A percentile compares a stretch with the other conserved stretches of the same genome.
These are phyloP conservation scores for Xylariaceae sp. DNA, from an alignment of 2,329 filamentous ascomycete species.

Conservation along the genomic window DNA sequence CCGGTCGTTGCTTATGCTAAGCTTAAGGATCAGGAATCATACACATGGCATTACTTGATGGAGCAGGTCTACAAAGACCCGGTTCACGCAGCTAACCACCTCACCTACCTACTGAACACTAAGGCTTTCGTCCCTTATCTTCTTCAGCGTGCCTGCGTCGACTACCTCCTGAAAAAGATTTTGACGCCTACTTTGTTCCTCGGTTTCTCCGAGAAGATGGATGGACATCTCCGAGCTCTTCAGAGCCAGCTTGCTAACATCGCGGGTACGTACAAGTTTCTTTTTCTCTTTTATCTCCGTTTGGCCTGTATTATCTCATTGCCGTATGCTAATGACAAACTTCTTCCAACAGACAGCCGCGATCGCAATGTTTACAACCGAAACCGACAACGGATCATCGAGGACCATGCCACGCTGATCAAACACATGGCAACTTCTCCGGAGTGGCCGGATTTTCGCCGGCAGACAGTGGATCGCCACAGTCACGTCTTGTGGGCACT, in stretches of 20 bases:
- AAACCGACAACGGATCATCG: constrained; percentile 29
- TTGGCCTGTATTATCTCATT: too few relatives aligned
- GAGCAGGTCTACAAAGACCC: constrained; percentile 24
- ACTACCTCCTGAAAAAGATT: constrained; percentile 32
- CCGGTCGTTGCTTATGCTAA: constrained; percentile 21
- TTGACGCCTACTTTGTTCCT: constrained; percentile 30
- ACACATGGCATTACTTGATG: constrained; percentile 30
- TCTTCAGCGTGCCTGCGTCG: constrained; percentile 29
- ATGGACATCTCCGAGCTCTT: constrained; percentile 28
- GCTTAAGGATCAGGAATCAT: constrained; percentile 19
- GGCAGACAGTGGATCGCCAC: constrained; percentile 23
- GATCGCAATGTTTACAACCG: constrained; percentile 7
- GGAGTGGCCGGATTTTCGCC: constrained; percentile 20
- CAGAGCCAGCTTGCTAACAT: constrained; percentile 26
- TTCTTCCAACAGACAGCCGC: constrained; percentile 7
- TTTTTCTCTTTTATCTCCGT: too few relatives aligned
- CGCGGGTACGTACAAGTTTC: constrained; percentile 12
- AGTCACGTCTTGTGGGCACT: constrained; percentile 23
- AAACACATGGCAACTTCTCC: constrained; percentile 19
- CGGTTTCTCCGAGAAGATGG: constrained; percentile 27
- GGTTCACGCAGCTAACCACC: constrained; percentile 24
- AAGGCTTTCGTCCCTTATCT: constrained; percentile 26
- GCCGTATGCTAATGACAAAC: constrained; percentile 11
- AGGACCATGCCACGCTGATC: constrained; percentile 32
- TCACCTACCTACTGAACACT: constrained; percentile 25